These are phyloP conservation scores for Shiraia bambusicola DNA, from an alignment of 2,329 filamentous ascomycete genomes.

Conservation along the genomic window DNA sequence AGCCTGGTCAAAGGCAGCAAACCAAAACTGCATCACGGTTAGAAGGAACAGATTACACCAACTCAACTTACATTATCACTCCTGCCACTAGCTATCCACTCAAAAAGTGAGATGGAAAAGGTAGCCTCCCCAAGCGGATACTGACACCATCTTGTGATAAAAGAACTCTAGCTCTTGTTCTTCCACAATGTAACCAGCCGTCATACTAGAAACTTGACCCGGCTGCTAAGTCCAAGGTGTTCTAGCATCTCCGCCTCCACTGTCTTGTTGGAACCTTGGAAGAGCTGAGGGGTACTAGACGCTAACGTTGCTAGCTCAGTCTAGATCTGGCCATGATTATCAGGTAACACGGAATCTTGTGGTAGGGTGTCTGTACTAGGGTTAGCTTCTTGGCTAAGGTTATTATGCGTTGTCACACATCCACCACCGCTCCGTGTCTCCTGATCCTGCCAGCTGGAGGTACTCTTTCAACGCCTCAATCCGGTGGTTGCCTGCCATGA, in stretches of 20 bases:
- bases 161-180: neutral
- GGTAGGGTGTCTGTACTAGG: neutral
- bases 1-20: conserved; percentile 6
- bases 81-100: neutral
- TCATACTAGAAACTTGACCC: too few species aligned
- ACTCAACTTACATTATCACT: conserved; percentile 2
- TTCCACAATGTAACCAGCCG: neutral
- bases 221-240: too few species aligned
- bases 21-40: conserved; percentile 6
- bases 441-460: neutral
- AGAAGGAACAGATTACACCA: neutral
- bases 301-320: conserved; percentile 2
- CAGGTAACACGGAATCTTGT: neutral
- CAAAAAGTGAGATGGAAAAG: neutral
- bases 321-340: conserved; percentile 2
- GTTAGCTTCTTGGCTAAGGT: neutral
- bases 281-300: neutral
- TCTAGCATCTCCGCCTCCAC: too few species aligned
- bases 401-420: neutral
- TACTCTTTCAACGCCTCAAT: conserved; percentile 1
- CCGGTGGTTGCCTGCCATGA: conserved; percentile 1
- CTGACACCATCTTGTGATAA: neutral
- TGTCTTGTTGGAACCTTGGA: conserved; percentile 1
- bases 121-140: neutral
- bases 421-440: neutral